Percentiles rank a stretch among this genome's conserved stretches.
Conservation (phyloP, 2,329 filamentous ascomycete genomes). For the Fusarium subglutinans region DNA sequence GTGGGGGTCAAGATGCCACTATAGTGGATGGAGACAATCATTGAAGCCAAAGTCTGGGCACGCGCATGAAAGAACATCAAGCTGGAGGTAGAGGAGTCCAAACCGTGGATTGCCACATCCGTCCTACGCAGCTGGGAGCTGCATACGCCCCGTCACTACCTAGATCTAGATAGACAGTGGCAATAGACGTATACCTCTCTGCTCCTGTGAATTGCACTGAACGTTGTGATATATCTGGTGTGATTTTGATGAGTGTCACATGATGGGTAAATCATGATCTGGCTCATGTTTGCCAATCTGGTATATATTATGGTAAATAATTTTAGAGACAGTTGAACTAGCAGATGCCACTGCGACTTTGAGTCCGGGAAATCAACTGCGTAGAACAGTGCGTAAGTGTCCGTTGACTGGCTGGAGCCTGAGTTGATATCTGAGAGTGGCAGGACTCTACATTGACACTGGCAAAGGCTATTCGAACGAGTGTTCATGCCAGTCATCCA, state of each 20-base stretch:
- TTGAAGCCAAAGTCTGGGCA: not conserved
- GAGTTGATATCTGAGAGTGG: not conserved
- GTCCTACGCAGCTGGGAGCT: not conserved
- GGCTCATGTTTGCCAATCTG: not conserved
- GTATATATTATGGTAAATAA: not conserved
- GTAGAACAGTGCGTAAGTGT: not conserved
- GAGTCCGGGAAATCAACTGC: not conserved
- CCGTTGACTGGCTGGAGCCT: not conserved
- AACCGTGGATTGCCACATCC: not conserved
- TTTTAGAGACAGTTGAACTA: not conserved
- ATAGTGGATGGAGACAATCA: rapidly evolving
- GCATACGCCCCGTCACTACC: no score
- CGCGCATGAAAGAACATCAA: not conserved
- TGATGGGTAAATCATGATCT: not conserved
- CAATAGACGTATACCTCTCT: rapidly evolving
- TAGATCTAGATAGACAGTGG: not conserved
- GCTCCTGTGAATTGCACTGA: not conserved
- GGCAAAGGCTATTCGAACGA: not conserved
- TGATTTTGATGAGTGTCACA: not conserved
- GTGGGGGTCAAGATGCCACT: not conserved
- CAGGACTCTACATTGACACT: not conserved
- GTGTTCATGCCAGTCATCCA: no score
- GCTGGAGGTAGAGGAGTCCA: not conserved
- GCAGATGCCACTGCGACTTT: not conserved
- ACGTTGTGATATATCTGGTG: not conserved